Percentiles rank a stretch among this genome's conserved stretches.
Conservation (phyloP, 1,284 basidiomycete genomes). For the Exobasidium cylindrosporum region DNA sequence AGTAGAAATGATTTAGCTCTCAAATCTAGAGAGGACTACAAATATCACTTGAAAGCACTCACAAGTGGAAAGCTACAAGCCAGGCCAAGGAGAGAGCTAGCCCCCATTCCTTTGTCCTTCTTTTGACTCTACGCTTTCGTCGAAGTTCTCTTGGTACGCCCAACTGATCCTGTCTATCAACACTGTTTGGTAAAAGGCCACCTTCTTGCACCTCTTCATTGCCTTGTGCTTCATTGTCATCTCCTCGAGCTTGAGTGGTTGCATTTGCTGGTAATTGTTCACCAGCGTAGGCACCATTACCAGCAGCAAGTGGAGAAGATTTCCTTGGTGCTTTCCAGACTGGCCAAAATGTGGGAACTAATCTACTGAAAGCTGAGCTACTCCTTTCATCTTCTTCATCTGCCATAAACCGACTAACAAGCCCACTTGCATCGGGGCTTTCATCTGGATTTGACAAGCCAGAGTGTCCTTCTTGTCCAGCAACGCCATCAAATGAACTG, state of each 20-base stretch:
- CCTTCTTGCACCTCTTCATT: not conserved
- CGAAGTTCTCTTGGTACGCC: constrained; percentile 26
- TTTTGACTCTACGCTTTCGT: constrained; percentile 22
- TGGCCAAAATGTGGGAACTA: constrained; percentile 47
- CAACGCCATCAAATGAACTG: constrained; percentile 18
- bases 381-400: constrained; percentile 24
- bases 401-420: not conserved
- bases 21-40: not conserved
- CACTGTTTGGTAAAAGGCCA: not conserved
- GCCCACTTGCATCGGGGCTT: constrained; percentile 3
- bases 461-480: constrained; percentile 1
- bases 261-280: constrained; percentile 7
- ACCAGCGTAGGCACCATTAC: not conserved
- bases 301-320: constrained; percentile 5
- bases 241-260: not conserved
- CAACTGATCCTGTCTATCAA: not conserved
- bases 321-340: constrained; percentile 48
- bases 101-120: constrained; percentile 68
- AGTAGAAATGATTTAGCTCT: not conserved
- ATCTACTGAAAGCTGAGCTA: constrained; percentile 43
- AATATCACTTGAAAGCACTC: not conserved
- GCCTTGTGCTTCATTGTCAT: not conserved
- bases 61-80: constrained; percentile 69
- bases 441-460: constrained; percentile 6
- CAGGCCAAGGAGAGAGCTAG: constrained; percentile 72